Evolutionary conservation across 257 asterid species (phyloP).

Genomic region (Craterostigma plantagineum): DNA sequence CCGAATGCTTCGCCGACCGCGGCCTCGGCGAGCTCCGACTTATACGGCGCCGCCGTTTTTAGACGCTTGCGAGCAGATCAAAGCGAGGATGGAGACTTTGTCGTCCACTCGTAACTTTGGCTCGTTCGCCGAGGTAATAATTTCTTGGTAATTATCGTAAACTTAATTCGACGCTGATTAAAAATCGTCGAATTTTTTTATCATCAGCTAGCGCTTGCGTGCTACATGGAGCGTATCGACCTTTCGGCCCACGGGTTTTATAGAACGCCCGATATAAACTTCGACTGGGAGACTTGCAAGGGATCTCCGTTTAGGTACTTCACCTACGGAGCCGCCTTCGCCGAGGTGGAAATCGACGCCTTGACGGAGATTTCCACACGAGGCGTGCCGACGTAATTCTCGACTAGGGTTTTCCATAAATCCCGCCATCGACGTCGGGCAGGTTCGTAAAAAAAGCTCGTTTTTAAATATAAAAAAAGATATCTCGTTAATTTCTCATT

Average conservation of each 20-base stretch:
- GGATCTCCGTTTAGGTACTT: constrained; percentile 67
- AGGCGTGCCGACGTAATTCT: constrained; percentile 58
- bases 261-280: constrained; percentile 62
- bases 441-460: constrained; percentile 39
- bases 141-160: too few species aligned
- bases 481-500: constrained; percentile 1
- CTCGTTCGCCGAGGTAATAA: constrained; percentile 86
- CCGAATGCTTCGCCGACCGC: constrained; percentile 98
- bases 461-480: background rate
- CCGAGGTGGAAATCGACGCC: constrained; percentile 90
- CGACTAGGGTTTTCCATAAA: constrained; percentile 86
- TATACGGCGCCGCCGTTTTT: constrained; percentile 94
- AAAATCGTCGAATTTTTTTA: constrained; percentile 1
- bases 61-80: constrained; percentile 90
- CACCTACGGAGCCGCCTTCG: constrained; percentile 86
- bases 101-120: constrained; percentile 27
- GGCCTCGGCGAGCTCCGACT: constrained; percentile 97
- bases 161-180: constrained; percentile 7
- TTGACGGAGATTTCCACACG: constrained; percentile 89
- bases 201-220: constrained; percentile 59
- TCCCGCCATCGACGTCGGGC: constrained; percentile 95
- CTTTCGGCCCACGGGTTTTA: constrained; percentile 92
- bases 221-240: constrained; percentile 81
- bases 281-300: constrained; percentile 63
- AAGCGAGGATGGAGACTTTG: constrained; percentile 73